Evolutionary conservation across 148 eudicot genomes (phyloP).

Genomic region (Amaranthus palmeri): DNA sequence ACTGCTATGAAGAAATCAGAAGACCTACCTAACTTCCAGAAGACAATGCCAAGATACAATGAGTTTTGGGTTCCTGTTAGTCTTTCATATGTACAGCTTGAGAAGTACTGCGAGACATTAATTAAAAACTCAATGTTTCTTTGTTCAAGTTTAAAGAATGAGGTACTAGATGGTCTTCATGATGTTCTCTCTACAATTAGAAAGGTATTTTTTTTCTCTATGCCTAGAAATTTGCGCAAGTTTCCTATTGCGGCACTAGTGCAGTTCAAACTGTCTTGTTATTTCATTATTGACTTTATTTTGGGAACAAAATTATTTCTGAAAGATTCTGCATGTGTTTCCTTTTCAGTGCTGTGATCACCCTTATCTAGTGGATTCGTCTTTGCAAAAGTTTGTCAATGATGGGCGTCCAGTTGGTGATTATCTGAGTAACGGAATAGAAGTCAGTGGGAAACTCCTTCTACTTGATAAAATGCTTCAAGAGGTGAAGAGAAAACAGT

Average conservation of each 20-base stretch:
- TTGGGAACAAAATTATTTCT: background rate
- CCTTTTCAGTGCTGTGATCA: conserved; percentile 77
- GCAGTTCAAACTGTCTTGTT: background rate
- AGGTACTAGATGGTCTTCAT: conserved; percentile 39
- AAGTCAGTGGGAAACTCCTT: conserved; percentile 78
- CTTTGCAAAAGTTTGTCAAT: conserved; percentile 40
- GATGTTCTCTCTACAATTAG: conserved; percentile 38
- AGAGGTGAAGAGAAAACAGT: conserved; percentile 41
- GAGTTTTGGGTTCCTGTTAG: conserved; percentile 85
- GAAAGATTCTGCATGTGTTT: background rate
- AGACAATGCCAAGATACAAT: conserved; percentile 35
- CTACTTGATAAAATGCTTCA: conserved; percentile 60
- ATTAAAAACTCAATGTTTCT: conserved; percentile 41
- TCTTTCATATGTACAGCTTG: conserved; percentile 76
- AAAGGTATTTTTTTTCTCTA: conserved; percentile 49
- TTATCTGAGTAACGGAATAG: conserved; percentile 54
- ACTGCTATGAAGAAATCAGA: conserved; percentile 6
- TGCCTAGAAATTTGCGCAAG: background rate
- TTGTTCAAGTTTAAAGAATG: conserved; percentile 39
- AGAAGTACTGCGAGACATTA: conserved; percentile 67
- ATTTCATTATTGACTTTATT: conserved; percentile 5
- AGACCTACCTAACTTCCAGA: conserved; percentile 23
- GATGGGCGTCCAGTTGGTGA: conserved; percentile 35
- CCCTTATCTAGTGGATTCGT: conserved; percentile 60
- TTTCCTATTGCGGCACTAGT: background rate